Conservation (phyloP, 495 filamentous ascomycete genomes). For the Poronia punctata region DNA sequence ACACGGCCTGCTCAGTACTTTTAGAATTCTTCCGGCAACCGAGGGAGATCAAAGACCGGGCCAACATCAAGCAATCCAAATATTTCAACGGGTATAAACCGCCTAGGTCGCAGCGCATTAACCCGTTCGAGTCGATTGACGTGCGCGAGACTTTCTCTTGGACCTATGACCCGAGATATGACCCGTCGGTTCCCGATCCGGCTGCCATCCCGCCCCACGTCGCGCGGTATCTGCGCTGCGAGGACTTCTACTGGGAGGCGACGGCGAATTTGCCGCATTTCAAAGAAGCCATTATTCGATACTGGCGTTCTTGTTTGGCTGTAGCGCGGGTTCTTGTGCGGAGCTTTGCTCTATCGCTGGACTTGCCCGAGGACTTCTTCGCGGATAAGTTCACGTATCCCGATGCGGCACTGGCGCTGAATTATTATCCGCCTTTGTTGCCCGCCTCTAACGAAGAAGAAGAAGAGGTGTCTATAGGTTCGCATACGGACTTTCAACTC, state of each 20-base stretch:
- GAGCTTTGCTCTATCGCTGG: constrained; percentile 43
- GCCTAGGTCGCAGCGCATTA: constrained; percentile 20
- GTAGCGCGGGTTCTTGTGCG: constrained; percentile 41
- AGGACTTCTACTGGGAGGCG: constrained; percentile 39
- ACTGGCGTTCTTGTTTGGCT: constrained; percentile 38
- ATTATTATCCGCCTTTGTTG: constrained; percentile 25
- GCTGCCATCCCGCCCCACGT: constrained; percentile 24
- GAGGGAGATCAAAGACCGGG: constrained; percentile 32
- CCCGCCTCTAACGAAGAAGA: background rate
- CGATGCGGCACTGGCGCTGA: constrained; percentile 25
- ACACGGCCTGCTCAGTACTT: constrained; percentile 17
- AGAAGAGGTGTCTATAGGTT: constrained; percentile 37
- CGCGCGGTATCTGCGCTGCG: constrained; percentile 20
- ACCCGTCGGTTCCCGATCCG: constrained; percentile 31
- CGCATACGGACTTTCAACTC: constrained; percentile 56
- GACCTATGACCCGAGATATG: constrained; percentile 39
- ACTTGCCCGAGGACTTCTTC: constrained; percentile 42
- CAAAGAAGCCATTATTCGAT: constrained; percentile 34
- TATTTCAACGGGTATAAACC: constrained; percentile 19
- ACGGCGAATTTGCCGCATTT: constrained; percentile 39
- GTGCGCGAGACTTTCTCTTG: constrained; percentile 35
- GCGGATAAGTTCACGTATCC: constrained; percentile 43
- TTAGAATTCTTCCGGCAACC: constrained; percentile 43
- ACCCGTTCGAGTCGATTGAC: constrained; percentile 25
- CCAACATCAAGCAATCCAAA: constrained; percentile 15